Percentiles rank a stretch among this genome's conserved stretches.
Evolutionary conservation across 2,329 filamentous ascomycete species (phyloP).

Genomic region (Byssoonygena ceratinophila): DNA sequence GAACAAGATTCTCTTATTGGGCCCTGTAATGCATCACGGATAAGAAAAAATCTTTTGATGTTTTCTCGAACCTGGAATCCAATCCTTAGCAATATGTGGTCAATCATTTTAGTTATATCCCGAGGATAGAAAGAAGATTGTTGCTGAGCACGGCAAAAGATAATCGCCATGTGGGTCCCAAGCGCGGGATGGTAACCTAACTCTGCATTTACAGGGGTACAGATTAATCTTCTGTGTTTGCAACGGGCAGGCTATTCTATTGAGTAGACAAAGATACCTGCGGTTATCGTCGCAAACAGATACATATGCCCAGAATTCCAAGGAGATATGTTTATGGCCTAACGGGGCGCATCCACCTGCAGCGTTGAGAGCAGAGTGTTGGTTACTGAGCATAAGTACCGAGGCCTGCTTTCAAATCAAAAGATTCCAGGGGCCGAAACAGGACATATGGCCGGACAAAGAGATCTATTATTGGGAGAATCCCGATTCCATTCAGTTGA

Average conservation of each 20-base stretch:
- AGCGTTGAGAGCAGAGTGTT: not conserved
- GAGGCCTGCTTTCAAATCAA: not conserved
- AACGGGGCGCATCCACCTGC: not conserved
- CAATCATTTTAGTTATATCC: no score
- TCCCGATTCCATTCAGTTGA: not conserved
- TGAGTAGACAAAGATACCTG: not conserved
- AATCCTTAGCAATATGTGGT: no score
- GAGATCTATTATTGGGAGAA: not conserved
- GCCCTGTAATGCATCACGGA: no score
- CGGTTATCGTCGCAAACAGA: not conserved
- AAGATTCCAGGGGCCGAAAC: not conserved
- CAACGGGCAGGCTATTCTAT: not conserved
- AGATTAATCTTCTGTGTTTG: not conserved
- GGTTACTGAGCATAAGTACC: no score
- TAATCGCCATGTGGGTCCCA: not conserved
- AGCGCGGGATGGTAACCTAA: not conserved
- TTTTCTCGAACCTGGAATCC: no score
- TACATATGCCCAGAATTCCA: not conserved
- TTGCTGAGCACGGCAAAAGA: not conserved
- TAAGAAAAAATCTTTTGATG: no score
- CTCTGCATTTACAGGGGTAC: not conserved
- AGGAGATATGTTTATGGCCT: not conserved
- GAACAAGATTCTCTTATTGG: no score
- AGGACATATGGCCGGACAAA: no score
- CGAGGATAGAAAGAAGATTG: not conserved